These are phyloP conservation scores for Condylostoma magnum DNA, from an alignment of 169 alveolate species.

Conservation along the genomic window DNA sequence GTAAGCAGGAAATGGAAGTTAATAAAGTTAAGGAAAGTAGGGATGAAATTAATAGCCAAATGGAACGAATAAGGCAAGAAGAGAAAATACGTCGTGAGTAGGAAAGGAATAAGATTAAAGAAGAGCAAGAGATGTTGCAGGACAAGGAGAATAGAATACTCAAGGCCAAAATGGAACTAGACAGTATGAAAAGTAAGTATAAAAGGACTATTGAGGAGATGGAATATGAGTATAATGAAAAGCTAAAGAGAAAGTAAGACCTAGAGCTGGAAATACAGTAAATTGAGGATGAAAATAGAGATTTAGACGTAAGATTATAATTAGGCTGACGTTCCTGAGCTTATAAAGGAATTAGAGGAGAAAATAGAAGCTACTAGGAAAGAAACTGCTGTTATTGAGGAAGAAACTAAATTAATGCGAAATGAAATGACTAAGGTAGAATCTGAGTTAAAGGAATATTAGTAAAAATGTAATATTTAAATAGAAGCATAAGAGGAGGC, in stretches of 20 bases:
- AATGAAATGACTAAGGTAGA: slow-evolving; percentile 22
- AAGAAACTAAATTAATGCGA: slow-evolving; percentile 14
- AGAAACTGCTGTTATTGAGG: slow-evolving; percentile 21
- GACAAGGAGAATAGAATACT: slow-evolving; percentile 58
- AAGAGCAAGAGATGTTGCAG: slow-evolving; percentile 48
- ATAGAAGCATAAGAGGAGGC: too few relatives aligned
- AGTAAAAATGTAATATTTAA: too few relatives aligned
- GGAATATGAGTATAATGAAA: slow-evolving; percentile 21
- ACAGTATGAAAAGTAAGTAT: slow-evolving; percentile 12
- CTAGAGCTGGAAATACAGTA: slow-evolving; percentile 5
- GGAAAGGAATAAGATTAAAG: slow-evolving; percentile 54
- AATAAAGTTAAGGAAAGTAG: slow-evolving; percentile 67
- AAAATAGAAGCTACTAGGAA: slow-evolving; percentile 1
- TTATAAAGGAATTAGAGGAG: slow-evolving; percentile 22
- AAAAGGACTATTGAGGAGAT: slow-evolving; percentile 15
- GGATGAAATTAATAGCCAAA: slow-evolving; percentile 62
- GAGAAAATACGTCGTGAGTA: slow-evolving; percentile 62
- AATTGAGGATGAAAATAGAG: slow-evolving; percentile 26
- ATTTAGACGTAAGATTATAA: too few relatives aligned
- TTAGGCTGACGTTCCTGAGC: slow-evolving; percentile 20
- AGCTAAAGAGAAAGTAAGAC: neutral
- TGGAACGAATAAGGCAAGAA: slow-evolving; percentile 50
- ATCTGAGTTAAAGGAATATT: slow-evolving; percentile 10
- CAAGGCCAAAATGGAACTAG: slow-evolving; percentile 28
- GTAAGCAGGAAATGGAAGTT: slow-evolving; percentile 62